phyloP scores from a whole-genome alignment of 2,329 filamentous ascomycete species.

The Colletotrichum magnum region DNA sequence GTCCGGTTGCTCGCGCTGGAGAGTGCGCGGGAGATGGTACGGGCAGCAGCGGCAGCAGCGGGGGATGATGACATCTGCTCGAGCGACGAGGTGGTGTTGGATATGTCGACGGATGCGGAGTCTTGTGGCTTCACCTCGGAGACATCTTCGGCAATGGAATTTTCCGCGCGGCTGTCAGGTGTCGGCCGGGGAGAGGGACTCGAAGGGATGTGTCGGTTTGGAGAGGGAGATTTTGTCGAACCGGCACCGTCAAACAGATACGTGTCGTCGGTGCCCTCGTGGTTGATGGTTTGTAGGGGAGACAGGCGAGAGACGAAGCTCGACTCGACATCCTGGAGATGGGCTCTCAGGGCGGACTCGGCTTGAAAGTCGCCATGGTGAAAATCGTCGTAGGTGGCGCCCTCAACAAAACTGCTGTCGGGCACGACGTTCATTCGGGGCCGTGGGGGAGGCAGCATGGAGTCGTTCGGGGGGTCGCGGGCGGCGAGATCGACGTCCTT shows the following conservation, averaged over 20 bases:
- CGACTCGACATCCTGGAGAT: constrained; percentile 75
- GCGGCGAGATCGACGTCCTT: constrained; percentile 15
- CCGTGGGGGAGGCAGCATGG: constrained; percentile 43
- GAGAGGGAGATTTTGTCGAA: constrained; percentile 51
- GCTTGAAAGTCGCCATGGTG: constrained; percentile 64
- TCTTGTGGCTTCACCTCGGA: constrained; percentile 42
- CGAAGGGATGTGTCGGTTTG: constrained; percentile 43
- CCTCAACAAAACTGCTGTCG: constrained; percentile 61
- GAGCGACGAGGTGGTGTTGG: constrained; percentile 64
- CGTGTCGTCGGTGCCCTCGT: constrained; percentile 69
- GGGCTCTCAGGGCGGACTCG: constrained; percentile 67
- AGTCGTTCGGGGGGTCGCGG: constrained; percentile 29
- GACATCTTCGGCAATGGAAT: constrained; percentile 13
- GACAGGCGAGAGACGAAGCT: constrained; percentile 74
- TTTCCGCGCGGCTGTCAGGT: constrained; percentile 15
- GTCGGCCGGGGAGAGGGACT: constrained; percentile 39
- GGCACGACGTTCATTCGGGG: constrained; percentile 37
- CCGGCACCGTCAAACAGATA: constrained; percentile 68
- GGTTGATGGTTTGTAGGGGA: constrained; percentile 64
- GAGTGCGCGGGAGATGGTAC: constrained; percentile 66
- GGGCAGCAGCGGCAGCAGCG: constrained; percentile 67
- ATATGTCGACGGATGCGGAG: constrained; percentile 47
- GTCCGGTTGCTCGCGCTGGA: constrained; percentile 57
- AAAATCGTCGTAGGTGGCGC: constrained; percentile 53
- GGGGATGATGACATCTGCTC: constrained; percentile 71